Percentiles rank a stretch among this genome's conserved stretches.
Evolutionary conservation across 106 monocot genomes (phyloP).

Genomic region (Apostasia shenzhenica): DNA sequence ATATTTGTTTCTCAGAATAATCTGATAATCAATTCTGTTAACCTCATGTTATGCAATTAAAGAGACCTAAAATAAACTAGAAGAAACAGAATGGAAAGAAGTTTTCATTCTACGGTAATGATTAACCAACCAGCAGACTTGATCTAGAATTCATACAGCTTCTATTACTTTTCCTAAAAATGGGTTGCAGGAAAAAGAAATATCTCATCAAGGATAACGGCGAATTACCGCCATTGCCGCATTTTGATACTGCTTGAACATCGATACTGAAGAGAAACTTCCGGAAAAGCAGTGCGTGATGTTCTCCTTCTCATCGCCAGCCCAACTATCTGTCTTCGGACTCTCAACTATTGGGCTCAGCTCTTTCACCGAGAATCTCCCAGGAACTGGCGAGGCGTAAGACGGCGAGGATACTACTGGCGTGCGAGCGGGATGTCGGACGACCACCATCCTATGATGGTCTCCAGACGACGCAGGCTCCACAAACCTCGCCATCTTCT

Average conservation of each 20-base stretch:
- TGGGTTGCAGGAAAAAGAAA: too few species aligned
- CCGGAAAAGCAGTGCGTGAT: conserved; percentile 40
- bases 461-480: conserved; percentile 5
- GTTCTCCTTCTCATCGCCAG: conserved; percentile 30
- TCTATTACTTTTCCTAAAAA: too few species aligned
- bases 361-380: conserved; percentile 25
- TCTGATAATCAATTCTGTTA: too few species aligned
- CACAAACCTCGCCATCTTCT: conserved; percentile 36
- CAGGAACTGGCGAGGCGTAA: conserved; percentile 24
- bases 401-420: conserved; percentile 19
- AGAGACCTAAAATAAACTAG: too few species aligned
- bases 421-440: conserved; percentile 20
- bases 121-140: too few species aligned
- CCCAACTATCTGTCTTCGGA: conserved; percentile 19
- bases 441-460: conserved; percentile 33
- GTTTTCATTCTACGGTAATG: too few species aligned
- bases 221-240: conserved; percentile 75
- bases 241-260: conserved; percentile 89
- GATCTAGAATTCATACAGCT: too few species aligned
- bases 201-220: neutral
- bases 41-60: too few species aligned
- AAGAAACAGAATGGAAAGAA: too few species aligned
- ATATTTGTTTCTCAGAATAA: too few species aligned
- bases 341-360: conserved; percentile 48
- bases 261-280: conserved; percentile 58